Conservation (phyloP, 768 basidiomycete genomes). For the Serpula lacrymans region DNA sequence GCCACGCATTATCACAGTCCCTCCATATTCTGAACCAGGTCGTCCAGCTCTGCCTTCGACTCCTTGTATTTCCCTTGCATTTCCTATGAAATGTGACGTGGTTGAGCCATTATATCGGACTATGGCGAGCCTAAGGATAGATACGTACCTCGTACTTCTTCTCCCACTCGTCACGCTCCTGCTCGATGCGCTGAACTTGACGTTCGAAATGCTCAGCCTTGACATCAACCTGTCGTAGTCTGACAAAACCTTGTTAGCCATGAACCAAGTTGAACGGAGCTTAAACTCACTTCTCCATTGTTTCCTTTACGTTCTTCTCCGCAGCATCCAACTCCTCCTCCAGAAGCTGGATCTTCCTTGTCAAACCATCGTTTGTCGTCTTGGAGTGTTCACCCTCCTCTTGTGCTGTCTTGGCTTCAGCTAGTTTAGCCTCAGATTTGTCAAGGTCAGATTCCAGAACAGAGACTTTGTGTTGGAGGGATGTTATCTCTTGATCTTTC, state of each 20-base stretch:
- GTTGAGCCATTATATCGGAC: not conserved
- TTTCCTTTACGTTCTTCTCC: slow-evolving; percentile 96
- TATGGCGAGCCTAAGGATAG: too few species aligned
- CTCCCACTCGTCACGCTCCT: slow-evolving; percentile 93
- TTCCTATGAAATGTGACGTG: slow-evolving; percentile 47
- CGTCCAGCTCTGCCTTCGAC: slow-evolving; percentile 80
- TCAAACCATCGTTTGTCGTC: slow-evolving; percentile 67
- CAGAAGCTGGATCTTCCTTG: slow-evolving; percentile 82
- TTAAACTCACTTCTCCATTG: slow-evolving; percentile 86
- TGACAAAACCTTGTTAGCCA: slow-evolving; percentile 31
- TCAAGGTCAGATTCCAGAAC: slow-evolving; percentile 67
- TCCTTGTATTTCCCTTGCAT: slow-evolving; percentile 62
- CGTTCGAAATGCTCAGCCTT: slow-evolving; percentile 99
- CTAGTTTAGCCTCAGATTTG: slow-evolving; percentile 62
- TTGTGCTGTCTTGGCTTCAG: slow-evolving; percentile 58
- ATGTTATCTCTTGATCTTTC: slow-evolving; percentile 84
- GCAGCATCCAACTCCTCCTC: slow-evolving; percentile 95
- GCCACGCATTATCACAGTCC: slow-evolving; percentile 43
- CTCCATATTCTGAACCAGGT: slow-evolving; percentile 76
- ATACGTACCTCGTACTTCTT: slow-evolving; percentile 84
- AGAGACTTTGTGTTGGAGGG: slow-evolving; percentile 69
- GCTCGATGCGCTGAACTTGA: slow-evolving; percentile 79
- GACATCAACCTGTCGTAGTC: slow-evolving; percentile 93
- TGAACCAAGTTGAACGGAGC: slow-evolving; percentile 1
- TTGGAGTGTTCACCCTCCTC: slow-evolving; percentile 70